phyloP scores from a whole-genome alignment of 768 basidiomycete species.

The Podaxis pistillaris region DNA sequence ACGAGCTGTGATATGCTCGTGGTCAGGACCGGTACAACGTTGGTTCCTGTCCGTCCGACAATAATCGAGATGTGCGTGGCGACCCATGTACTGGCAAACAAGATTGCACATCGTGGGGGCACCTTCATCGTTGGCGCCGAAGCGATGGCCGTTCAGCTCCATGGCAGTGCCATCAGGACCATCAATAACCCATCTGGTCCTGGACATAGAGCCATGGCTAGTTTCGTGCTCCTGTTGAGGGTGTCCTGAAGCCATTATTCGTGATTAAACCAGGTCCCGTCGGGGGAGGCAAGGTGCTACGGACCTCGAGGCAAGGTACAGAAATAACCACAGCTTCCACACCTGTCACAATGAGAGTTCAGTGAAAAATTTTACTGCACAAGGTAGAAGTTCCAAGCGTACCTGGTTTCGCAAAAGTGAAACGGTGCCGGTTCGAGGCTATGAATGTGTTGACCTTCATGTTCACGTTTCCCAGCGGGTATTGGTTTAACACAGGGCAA shows the following conservation, averaged over 20 bases:
- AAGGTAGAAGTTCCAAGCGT: slow-evolving; percentile 11
- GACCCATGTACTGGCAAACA: slow-evolving; percentile 51
- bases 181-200: slow-evolving; percentile 55
- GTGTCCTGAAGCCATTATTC: slow-evolving; percentile 39
- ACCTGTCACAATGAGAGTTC: slow-evolving; percentile 31
- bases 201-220: slow-evolving; percentile 61
- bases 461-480: slow-evolving; percentile 38
- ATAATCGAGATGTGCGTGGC: slow-evolving; percentile 57
- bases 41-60: slow-evolving; percentile 41
- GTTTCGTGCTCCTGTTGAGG: slow-evolving; percentile 62
- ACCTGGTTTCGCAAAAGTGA: slow-evolving; percentile 56
- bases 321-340: slow-evolving; percentile 55
- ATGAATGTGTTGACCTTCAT: slow-evolving; percentile 49
- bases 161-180: slow-evolving; percentile 46
- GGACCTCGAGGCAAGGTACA: slow-evolving; percentile 44
- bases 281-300: too few species aligned
- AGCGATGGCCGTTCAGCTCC: slow-evolving; percentile 56
- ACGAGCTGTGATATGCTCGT: slow-evolving; percentile 42
- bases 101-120: slow-evolving; percentile 66
- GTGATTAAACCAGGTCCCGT: not conserved
- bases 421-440: slow-evolving; percentile 40
- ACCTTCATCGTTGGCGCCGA: slow-evolving; percentile 52
- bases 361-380: not conserved
- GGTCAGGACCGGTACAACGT: slow-evolving; percentile 40
- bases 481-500: slow-evolving; percentile 48